Percentiles rank a stretch among this genome's conserved stretches.
Evolutionary conservation across 257 asterid species (phyloP).

Genomic region (Scutellaria minor): DNA sequence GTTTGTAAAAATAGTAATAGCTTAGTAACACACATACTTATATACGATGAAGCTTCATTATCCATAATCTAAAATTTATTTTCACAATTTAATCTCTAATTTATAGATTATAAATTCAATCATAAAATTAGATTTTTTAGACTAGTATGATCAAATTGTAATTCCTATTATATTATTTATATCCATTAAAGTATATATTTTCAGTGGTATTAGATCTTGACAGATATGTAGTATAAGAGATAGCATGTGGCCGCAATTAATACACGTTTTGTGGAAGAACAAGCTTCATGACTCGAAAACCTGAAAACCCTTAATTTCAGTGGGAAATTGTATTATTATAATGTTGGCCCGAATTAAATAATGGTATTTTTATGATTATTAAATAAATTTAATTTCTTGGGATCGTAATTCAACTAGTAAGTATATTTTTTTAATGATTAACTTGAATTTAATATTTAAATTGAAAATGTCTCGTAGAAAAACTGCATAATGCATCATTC

Average conservation of each 20-base stretch:
- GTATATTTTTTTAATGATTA: background rate
- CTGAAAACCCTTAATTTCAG: constrained; percentile 7
- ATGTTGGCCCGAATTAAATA: background rate
- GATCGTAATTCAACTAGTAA: background rate
- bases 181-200: constrained; percentile 29
- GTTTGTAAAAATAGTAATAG: too few species aligned
- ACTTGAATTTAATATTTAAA: background rate
- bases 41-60: too few species aligned
- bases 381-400: background rate
- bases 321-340: background rate
- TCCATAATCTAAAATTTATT: too few species aligned
- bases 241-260: constrained; percentile 53
- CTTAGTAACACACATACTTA: too few species aligned
- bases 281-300: constrained; percentile 23
- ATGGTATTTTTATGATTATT: background rate
- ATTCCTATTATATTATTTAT: background rate
- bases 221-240: constrained; percentile 34
- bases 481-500: too few species aligned
- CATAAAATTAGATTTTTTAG: too few species aligned
- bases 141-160: too few species aligned
- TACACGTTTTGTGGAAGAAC: constrained; percentile 17
- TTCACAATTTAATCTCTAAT: too few species aligned
- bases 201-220: constrained; percentile 46
- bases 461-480: too few species aligned
- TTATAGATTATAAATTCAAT: too few species aligned